Conservation (phyloP, 1,284 basidiomycete genomes). For the Fomitopsis betulina region DNA sequence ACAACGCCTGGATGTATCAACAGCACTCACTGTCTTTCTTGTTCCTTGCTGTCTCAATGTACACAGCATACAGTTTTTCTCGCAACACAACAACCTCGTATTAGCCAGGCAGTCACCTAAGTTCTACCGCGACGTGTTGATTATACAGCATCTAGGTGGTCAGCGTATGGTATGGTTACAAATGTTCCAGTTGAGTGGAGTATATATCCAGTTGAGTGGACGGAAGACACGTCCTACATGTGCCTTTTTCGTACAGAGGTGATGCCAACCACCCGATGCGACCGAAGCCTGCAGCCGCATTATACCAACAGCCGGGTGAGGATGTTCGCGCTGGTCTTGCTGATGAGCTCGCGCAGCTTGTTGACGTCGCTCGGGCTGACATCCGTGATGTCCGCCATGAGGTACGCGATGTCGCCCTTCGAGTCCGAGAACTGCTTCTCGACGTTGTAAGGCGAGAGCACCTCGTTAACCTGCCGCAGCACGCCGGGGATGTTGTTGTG, state of each 20-base stretch:
- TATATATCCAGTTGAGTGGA: slow-evolving; percentile 35
- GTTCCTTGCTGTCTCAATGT: background rate
- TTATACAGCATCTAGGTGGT: slow-evolving; percentile 12
- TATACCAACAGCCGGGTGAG: slow-evolving; percentile 80
- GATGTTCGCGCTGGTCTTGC: slow-evolving; percentile 80
- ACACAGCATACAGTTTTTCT: too few species aligned
- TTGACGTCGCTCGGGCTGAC: slow-evolving; percentile 83
- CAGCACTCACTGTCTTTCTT: background rate
- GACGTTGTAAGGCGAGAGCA: slow-evolving; percentile 92
- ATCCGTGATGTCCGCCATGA: slow-evolving; percentile 94
- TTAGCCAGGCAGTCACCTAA: background rate
- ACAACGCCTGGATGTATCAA: background rate
- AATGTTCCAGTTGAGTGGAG: slow-evolving; percentile 28
- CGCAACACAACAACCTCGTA: too few species aligned
- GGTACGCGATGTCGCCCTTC: slow-evolving; percentile 91
- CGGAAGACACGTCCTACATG: slow-evolving; percentile 12
- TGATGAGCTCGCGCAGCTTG: slow-evolving; percentile 82
- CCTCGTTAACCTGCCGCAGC: slow-evolving; percentile 92
- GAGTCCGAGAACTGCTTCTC: slow-evolving; percentile 99
- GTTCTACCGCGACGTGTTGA: background rate
- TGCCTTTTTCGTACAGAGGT: slow-evolving; percentile 6
- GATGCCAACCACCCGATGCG: background rate
- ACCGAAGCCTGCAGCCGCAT: slow-evolving; percentile 10
- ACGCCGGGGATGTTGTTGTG: slow-evolving; percentile 99
- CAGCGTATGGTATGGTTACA: slow-evolving; percentile 13